These are phyloP conservation scores for Neltuma alba DNA, from an alignment of 306 rosid species.

Conservation along the genomic window DNA sequence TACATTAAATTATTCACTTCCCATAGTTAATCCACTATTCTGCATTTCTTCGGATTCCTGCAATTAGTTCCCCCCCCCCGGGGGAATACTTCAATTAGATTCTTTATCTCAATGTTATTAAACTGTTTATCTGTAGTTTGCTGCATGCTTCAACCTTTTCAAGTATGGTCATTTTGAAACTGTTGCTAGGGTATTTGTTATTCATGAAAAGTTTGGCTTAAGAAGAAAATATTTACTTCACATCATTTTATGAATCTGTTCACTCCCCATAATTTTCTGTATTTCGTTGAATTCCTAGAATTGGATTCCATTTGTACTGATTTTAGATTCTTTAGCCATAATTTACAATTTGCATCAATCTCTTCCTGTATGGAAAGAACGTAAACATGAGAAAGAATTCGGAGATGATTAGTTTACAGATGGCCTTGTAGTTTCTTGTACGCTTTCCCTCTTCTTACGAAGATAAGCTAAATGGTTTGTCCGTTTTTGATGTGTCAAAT, in stretches of 20 bases:
- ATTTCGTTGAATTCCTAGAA: slow-evolving; percentile 4
- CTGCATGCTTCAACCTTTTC: not conserved
- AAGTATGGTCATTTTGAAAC: slow-evolving; percentile 16
- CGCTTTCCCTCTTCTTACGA: not conserved
- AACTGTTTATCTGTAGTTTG: slow-evolving; percentile 16
- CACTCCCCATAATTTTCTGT: slow-evolving; percentile 11
- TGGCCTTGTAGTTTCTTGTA: slow-evolving; percentile 9
- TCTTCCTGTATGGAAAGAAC: slow-evolving; percentile 2
- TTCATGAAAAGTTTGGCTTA: not conserved
- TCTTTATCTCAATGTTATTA: slow-evolving; percentile 1
- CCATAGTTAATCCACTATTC: not conserved
- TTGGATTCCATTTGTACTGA: slow-evolving; percentile 7
- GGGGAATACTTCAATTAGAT: slow-evolving; percentile 1
- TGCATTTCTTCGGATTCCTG: slow-evolving; percentile 25
- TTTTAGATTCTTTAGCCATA: slow-evolving; percentile 19
- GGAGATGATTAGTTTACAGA: slow-evolving; percentile 13
- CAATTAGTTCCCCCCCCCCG: not conserved
- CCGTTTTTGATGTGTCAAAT: slow-evolving; percentile 26
- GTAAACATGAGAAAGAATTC: not conserved
- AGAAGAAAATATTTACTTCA: slow-evolving; percentile 12
- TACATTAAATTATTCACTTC: slow-evolving; percentile 5
- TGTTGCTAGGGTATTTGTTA: slow-evolving; percentile 6
- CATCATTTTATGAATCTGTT: slow-evolving; percentile 3
- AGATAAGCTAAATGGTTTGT: slow-evolving; percentile 6
- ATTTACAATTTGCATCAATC: slow-evolving; percentile 3